Evolutionary conservation across 2,329 filamentous ascomycete genomes (phyloP).

Genomic region (Diaporthe longicolla): DNA sequence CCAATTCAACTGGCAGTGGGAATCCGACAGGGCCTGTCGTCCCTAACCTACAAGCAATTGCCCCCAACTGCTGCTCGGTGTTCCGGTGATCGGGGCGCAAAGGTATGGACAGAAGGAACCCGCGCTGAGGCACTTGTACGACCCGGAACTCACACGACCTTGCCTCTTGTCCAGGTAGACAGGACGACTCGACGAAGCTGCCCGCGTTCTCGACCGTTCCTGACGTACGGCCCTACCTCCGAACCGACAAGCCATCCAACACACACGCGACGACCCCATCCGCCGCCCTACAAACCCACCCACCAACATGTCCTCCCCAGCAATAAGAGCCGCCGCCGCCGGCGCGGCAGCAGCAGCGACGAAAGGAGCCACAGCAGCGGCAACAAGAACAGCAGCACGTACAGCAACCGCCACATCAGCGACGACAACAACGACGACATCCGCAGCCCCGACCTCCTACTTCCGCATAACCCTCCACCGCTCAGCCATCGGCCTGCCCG

Average conservation of each 20-base stretch:
- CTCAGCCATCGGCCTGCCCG: constrained; percentile 88
- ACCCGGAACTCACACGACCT: constrained; percentile 12
- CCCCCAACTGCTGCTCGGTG: background rate
- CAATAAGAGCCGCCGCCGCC: constrained; percentile 14
- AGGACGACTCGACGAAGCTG: too few relatives aligned
- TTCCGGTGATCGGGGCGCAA: constrained; percentile 8
- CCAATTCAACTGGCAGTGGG: background rate
- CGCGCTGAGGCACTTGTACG: background rate
- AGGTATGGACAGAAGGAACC: background rate
- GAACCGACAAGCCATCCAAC: background rate
- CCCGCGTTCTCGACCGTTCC: background rate
- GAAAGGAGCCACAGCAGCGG: background rate
- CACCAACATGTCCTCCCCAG: constrained; percentile 34
- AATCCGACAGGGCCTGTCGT: background rate
- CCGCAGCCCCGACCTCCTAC: constrained; percentile 72
- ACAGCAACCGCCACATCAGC: background rate
- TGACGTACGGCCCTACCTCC: background rate
- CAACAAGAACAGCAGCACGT: constrained; percentile 23
- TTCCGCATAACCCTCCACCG: constrained; percentile 94
- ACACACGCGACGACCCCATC: background rate
- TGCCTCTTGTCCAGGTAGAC: background rate
- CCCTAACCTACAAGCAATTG: too few relatives aligned
- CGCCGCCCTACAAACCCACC: background rate
- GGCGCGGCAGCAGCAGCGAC: constrained; percentile 8
- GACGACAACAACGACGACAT: background rate